Evolutionary conservation across 2,329 filamentous ascomycete species (phyloP).

Genomic region (Penicillium sp.): DNA sequence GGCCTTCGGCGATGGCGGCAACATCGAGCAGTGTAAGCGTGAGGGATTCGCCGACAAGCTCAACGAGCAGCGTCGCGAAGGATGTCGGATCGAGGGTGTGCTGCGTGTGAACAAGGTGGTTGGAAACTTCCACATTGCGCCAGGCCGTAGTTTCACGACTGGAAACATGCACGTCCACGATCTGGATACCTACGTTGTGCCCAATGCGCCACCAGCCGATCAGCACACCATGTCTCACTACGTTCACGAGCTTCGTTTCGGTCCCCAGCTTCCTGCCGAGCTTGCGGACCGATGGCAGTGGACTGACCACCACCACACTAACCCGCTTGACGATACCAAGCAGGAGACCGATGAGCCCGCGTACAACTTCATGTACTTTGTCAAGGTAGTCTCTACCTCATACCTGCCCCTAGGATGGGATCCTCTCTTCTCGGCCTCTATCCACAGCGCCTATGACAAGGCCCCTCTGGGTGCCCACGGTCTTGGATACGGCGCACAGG

Average conservation of each 20-base stretch:
- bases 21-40: conserved; percentile 90
- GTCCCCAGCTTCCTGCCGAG: conserved; percentile 80
- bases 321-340: conserved; percentile 79
- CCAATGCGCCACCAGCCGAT: conserved; percentile 57
- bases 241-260: conserved; percentile 89
- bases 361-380: conserved; percentile 98
- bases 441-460: conserved; percentile 50
- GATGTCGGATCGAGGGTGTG: conserved; percentile 88
- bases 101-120: conserved; percentile 98
- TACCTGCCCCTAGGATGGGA: conserved; percentile 93
- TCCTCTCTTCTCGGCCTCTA: conserved; percentile 51
- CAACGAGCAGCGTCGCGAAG: conserved; percentile 84
- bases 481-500: conserved; percentile 64
- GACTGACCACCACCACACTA: conserved; percentile 83
- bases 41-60: conserved; percentile 92
- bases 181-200: conserved; percentile 89
- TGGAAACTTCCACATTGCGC: conserved; percentile 97
- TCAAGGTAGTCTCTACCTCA: conserved; percentile 96
- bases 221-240: conserved; percentile 86
- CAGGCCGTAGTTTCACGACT: conserved; percentile 92
- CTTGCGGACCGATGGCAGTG: conserved; percentile 66
- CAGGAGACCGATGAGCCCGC: conserved; percentile 79
- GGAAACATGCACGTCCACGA: conserved; percentile 98
- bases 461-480: conserved; percentile 70
- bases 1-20: conserved; percentile 91